Base-by-base conservation (phyloP, 2,329 filamentous ascomycete genomes). In the Calonectria hongkongensis region DNA sequence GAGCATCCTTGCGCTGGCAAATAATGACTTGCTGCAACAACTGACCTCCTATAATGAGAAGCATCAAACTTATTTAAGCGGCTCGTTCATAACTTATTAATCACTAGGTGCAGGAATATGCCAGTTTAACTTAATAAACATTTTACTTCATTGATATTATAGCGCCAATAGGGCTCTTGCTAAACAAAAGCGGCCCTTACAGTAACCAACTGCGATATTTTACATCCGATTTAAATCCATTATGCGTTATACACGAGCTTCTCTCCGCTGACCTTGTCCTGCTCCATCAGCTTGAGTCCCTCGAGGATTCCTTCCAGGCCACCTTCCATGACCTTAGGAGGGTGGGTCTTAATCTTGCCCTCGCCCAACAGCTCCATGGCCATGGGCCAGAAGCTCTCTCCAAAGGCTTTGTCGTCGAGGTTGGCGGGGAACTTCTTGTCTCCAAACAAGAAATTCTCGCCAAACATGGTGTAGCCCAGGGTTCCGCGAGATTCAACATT, bases 181-280 rank as follows among this genome's bases (percentile, higher is more conserved):
- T n/a, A 43, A 43, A 4, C 25, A 13, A 21, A 48, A 10, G 8
- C 45, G n/a, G 45, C n/a, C 21, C 18, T 16, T 48, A 8, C 6
- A 25, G 2, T 21, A 48, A 25, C 2, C n/a, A 10, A 48, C n/a
- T 2, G 9, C 21, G n/a, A 27, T 5, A 39, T 41, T 18, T 27
- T 27, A 27, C 12, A 33, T 43, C 41, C 13, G 10, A 18, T 15
- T 43, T 41, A 13, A 12, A 47, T 47, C 25, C 45, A 63, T 33
- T 63, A 41, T 8, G 56, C 18, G n/a, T 54, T 66, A 8, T 86
- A 87, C 1, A 88, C 87, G 63, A 88, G 78, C 81, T 88, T 88
- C 25, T 82, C 81, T 9, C 83, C 86, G 66, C 85, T 86, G 30
- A 87, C 81, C 76, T 81, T 79, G 0, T 79, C 80, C 5, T 81